Conservation (phyloP, 2,329 filamentous ascomycete genomes). For the Hypoxylon sp. region DNA sequence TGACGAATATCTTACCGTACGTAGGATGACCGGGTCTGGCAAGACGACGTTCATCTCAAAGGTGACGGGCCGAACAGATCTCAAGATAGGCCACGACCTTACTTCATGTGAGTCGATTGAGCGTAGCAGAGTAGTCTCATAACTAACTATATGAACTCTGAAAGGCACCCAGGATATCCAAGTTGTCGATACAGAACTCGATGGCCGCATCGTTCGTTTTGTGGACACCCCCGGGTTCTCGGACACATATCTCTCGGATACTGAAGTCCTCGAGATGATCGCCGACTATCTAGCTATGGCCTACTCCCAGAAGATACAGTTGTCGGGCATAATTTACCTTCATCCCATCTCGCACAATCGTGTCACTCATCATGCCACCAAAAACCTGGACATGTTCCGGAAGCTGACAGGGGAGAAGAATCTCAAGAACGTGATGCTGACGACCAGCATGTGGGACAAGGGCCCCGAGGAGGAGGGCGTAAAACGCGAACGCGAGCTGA, state of each 20-base stretch:
- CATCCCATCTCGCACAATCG: conserved; percentile 27
- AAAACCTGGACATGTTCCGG: conserved; percentile 25
- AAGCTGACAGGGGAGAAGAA: conserved; percentile 24
- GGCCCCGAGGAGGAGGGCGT: not conserved
- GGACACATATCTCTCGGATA: conserved; percentile 20
- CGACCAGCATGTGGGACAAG: conserved; percentile 29
- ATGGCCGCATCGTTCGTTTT: conserved; percentile 10
- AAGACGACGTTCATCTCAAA: conserved; percentile 33
- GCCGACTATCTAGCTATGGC: conserved; percentile 18
- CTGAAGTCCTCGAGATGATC: conserved; percentile 24
- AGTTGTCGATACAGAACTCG: not conserved
- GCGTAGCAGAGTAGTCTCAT: not conserved
- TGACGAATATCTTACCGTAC: conserved; percentile 5
- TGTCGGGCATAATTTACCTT: conserved; percentile 28
- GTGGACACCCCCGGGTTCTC: conserved; percentile 35
- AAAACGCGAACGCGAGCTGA: not conserved
- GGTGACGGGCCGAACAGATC: conserved; percentile 1
- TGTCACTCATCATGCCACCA: conserved; percentile 17
- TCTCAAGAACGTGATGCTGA: conserved; percentile 17
- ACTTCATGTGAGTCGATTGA: conserved; percentile 21
- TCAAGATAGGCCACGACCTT: conserved; percentile 30
- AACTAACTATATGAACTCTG: not conserved
- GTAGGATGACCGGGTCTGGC: conserved; percentile 30
- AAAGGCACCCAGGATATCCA: conserved; percentile 30
- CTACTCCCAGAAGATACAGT: conserved; percentile 9